Conservation (phyloP, 1,284 basidiomycete genomes). For the Thelephora terrestris region DNA sequence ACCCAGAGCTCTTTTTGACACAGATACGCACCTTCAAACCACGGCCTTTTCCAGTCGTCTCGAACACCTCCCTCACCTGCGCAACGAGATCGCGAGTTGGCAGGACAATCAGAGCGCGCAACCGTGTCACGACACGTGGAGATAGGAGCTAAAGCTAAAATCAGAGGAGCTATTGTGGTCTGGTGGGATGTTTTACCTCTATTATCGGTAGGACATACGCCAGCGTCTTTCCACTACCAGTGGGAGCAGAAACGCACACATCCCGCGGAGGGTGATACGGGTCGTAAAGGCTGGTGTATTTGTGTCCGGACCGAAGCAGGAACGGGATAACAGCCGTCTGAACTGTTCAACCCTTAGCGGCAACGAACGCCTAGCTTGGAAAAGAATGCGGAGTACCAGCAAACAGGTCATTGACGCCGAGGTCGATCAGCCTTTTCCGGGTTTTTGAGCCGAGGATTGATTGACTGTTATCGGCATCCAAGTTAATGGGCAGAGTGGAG, state of each 20-base stretch:
- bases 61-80: conserved; percentile 90
- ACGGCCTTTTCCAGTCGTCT: conserved; percentile 75
- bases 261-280: conserved; percentile 70
- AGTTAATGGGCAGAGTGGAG: conserved; percentile 36
- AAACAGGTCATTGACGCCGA: conserved; percentile 78
- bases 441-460: conserved; percentile 54
- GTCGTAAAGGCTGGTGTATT: conserved; percentile 48
- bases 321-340: conserved; percentile 79
- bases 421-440: conserved; percentile 53
- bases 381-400: conserved; percentile 51
- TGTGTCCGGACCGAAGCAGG: conserved; percentile 38
- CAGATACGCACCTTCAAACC: conserved; percentile 52
- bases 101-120: conserved; percentile 88
- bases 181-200: conserved; percentile 42
- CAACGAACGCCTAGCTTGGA: conserved; percentile 1
- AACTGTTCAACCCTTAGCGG: conserved; percentile 34
- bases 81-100: conserved; percentile 93
- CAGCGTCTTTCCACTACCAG: conserved; percentile 94
- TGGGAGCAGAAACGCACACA: conserved; percentile 94
- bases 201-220: conserved; percentile 91
- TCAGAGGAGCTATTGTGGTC: not conserved
- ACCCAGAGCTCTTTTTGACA: conserved; percentile 53
- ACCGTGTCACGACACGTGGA: conserved; percentile 62
- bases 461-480: conserved; percentile 29
- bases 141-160: conserved; percentile 50